phyloP scores from a whole-genome alignment of 2,329 filamentous ascomycete species.

The Shiraia bambusicola region DNA sequence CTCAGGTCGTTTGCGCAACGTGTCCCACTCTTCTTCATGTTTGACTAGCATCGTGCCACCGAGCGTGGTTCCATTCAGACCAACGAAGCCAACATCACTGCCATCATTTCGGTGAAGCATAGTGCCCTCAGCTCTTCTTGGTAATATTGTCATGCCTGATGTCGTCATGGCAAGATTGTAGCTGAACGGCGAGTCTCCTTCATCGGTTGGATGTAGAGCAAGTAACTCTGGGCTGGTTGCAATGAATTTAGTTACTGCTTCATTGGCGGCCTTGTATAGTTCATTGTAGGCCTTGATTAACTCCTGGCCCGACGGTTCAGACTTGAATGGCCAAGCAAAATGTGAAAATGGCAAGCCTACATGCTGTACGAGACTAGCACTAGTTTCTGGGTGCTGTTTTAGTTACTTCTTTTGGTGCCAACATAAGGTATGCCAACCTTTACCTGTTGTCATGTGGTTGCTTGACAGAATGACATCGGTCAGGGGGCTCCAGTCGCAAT shows the following conservation, averaged over 20 bases:
- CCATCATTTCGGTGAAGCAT: conserved; percentile 44
- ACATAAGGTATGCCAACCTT: conserved; percentile 2
- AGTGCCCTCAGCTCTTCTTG: conserved; percentile 50
- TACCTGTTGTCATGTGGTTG: conserved; percentile 3
- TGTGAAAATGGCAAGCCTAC: conserved; percentile 52
- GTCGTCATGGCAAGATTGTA: conserved; percentile 62
- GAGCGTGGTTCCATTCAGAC: conserved; percentile 59
- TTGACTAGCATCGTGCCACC: conserved; percentile 63
- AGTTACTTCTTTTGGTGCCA: conserved; percentile 4
- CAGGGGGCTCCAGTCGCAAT: conserved; percentile 51
- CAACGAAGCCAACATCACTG: conserved; percentile 47
- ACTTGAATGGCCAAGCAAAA: conserved; percentile 48
- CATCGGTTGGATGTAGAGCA: conserved; percentile 24
- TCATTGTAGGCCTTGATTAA: conserved; percentile 39
- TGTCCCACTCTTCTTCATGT: conserved; percentile 55
- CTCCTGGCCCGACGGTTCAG: conserved; percentile 42
- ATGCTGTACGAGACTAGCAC: conserved; percentile 17
- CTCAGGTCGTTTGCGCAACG: conserved; percentile 45
- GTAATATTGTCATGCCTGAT: conserved; percentile 56
- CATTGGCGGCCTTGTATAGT: conserved; percentile 38
- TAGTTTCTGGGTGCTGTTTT: conserved; percentile 6
- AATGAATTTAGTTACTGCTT: conserved; percentile 45
- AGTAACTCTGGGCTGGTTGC: conserved; percentile 38
- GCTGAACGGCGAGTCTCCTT: conserved; percentile 52
- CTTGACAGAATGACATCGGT: conserved; percentile 46